These are phyloP conservation scores for Colletotrichum phormii DNA, from an alignment of 2,329 filamentous ascomycete species.

Conservation along the genomic window DNA sequence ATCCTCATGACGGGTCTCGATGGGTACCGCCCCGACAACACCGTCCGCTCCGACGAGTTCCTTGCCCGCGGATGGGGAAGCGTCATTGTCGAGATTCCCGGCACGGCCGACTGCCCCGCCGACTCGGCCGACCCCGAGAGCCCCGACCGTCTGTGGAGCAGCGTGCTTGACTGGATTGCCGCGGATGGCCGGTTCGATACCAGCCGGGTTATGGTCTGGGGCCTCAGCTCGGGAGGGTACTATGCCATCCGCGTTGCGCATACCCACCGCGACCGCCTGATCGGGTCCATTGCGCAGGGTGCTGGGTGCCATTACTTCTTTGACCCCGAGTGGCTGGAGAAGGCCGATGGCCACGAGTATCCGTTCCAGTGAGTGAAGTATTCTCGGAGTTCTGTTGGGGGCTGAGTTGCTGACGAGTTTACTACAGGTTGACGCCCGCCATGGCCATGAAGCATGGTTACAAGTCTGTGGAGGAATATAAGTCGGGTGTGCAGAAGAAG, in stretches of 20 bases:
- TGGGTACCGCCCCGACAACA: conserved; percentile 73
- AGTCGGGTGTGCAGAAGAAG: conserved; percentile 65
- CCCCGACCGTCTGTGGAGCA: conserved; percentile 72
- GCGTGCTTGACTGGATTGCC: conserved; percentile 70
- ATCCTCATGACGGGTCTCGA: conserved; percentile 72
- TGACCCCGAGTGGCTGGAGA: conserved; percentile 65
- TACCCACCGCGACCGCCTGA: conserved; percentile 67
- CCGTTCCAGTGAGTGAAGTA: conserved; percentile 61
- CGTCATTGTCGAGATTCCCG: conserved; percentile 67
- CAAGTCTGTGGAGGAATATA: conserved; percentile 64
- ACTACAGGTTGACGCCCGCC: conserved; percentile 59
- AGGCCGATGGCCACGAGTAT: conserved; percentile 75
- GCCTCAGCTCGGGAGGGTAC: conserved; percentile 74
- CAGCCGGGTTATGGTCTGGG: conserved; percentile 70
- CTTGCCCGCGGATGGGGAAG: conserved; percentile 71
- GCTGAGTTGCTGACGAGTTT: conserved; percentile 3
- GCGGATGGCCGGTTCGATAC: conserved; percentile 65
- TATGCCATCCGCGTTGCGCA: conserved; percentile 76
- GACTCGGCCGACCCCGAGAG: conserved; percentile 69
- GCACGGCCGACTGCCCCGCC: conserved; percentile 71
- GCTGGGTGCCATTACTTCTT: conserved; percentile 68
- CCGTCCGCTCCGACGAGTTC: conserved; percentile 70
- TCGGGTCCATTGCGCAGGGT: conserved; percentile 69
- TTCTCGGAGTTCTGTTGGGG: not conserved
- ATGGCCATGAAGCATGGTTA: conserved; percentile 74